Conservation (phyloP, 179 eudicot genomes). For the Silene coronaria region DNA sequence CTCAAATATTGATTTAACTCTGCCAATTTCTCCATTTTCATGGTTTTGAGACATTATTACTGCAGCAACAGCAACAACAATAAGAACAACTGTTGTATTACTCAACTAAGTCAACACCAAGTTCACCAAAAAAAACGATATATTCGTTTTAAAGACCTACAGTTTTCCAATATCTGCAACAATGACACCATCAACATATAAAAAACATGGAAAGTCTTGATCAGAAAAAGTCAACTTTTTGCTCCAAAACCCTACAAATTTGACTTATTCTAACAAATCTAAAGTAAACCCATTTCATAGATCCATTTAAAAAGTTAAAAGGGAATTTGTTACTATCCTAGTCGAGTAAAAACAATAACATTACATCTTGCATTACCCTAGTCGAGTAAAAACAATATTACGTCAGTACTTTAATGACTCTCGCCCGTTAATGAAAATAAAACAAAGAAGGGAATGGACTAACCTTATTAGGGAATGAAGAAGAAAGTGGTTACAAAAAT, state of each 20-base stretch:
- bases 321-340: background rate
- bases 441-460: background rate
- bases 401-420: too few species aligned
- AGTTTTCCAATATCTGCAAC: conserved; percentile 13
- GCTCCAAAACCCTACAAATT: conserved; percentile 12
- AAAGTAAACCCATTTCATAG: conserved; percentile 2
- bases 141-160: too few species aligned
- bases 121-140: too few species aligned
- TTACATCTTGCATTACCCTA: too few species aligned
- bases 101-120: conserved; percentile 9
- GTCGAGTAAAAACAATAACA: too few species aligned
- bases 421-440: background rate
- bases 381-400: too few species aligned
- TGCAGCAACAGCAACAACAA: background rate
- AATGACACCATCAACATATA: background rate
- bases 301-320: background rate
- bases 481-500: background rate
- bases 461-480: background rate
- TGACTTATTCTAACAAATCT: conserved; percentile 10
- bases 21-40: conserved; percentile 37
- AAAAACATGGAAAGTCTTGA: conserved; percentile 6
- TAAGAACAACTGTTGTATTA: conserved; percentile 14
- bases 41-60: conserved; percentile 36
- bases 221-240: conserved; percentile 23
- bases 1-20: conserved; percentile 40